phyloP scores from a whole-genome alignment of 345 rosid species.

The Clarkia xantiana region DNA sequence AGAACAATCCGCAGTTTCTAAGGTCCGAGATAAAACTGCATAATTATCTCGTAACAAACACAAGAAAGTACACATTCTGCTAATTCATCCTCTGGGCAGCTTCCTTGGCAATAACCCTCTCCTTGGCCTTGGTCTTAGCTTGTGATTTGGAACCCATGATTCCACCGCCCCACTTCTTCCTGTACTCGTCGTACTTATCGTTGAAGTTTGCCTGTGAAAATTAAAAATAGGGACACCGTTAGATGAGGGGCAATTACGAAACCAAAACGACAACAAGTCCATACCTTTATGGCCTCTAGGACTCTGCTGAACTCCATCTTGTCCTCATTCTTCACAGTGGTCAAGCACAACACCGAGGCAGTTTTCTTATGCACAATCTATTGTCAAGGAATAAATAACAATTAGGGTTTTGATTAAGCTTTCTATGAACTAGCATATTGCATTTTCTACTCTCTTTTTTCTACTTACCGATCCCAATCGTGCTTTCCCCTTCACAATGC shows the following conservation, averaged over 20 bases:
- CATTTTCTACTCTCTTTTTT: no score
- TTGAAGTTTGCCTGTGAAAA: slow-evolving; percentile 1
- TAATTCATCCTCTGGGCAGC: slow-evolving; percentile 5
- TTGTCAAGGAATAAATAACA: no score
- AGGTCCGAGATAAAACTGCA: no score
- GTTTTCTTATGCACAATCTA: slow-evolving; percentile 5
- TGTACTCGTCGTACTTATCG: slow-evolving; percentile 6
- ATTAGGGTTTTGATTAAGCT: no score
- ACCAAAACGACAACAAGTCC: no score
- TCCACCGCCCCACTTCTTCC: slow-evolving; percentile 8
- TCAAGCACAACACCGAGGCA: slow-evolving; percentile 1
- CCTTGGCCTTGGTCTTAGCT: slow-evolving; percentile 7
- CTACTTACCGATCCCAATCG: not conserved
- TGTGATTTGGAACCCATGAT: slow-evolving; percentile 6
- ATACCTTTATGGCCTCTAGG: no score
- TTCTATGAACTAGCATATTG: no score
- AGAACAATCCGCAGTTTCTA: no score
- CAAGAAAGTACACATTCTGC: not conserved
- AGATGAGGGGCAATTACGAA: no score
- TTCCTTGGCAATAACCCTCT: slow-evolving; percentile 3
- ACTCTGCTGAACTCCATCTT: slow-evolving; percentile 4
- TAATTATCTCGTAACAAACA: not conserved
- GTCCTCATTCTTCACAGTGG: slow-evolving; percentile 3
- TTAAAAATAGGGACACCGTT: not conserved
- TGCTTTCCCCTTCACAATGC: slow-evolving; percentile 4